A percentile compares a stretch with the other conserved stretches of the same genome.
Evolutionary conservation across 2,329 filamentous ascomycete species (phyloP).

Genomic region (Clonostachys solani): DNA sequence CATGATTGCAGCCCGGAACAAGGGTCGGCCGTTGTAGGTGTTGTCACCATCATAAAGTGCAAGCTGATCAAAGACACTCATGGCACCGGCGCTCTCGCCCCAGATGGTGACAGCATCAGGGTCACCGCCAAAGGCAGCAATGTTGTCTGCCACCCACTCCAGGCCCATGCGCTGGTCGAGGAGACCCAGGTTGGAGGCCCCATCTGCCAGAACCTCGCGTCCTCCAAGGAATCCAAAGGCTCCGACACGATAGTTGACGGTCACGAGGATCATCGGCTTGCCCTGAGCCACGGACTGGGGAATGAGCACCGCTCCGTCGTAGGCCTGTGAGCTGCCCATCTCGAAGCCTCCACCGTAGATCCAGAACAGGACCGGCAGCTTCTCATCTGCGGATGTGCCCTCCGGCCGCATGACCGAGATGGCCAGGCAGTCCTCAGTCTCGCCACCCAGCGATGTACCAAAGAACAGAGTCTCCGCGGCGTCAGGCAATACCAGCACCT

Average conservation of each 20-base stretch:
- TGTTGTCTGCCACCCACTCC: slow-evolving; percentile 62
- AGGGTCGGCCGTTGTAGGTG: slow-evolving; percentile 44
- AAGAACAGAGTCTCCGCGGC: no score
- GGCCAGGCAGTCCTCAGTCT: slow-evolving; percentile 47
- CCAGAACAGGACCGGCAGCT: slow-evolving; percentile 52
- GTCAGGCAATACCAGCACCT: no score
- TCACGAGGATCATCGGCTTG: slow-evolving; percentile 58
- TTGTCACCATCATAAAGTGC: slow-evolving; percentile 56
- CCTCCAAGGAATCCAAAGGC: slow-evolving; percentile 54
- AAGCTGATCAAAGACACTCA: slow-evolving; percentile 61
- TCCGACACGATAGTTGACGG: slow-evolving; percentile 60
- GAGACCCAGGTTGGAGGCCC: slow-evolving; percentile 53
- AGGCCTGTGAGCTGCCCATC: slow-evolving; percentile 18
- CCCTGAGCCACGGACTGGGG: slow-evolving; percentile 27
- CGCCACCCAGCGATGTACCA: slow-evolving; percentile 11
- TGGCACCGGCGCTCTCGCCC: slow-evolving; percentile 56
- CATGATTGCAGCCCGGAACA: slow-evolving; percentile 66
- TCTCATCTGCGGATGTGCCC: slow-evolving; percentile 31
- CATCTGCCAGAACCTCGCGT: slow-evolving; percentile 48
- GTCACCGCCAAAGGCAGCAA: slow-evolving; percentile 62
- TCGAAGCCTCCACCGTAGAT: slow-evolving; percentile 50
- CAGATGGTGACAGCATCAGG: slow-evolving; percentile 60
- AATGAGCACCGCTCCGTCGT: slow-evolving; percentile 29
- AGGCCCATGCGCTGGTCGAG: slow-evolving; percentile 57
- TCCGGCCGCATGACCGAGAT: slow-evolving; percentile 41